Conservation (phyloP, 768 basidiomycete genomes). For the Leccinellum rugosiceps region DNA sequence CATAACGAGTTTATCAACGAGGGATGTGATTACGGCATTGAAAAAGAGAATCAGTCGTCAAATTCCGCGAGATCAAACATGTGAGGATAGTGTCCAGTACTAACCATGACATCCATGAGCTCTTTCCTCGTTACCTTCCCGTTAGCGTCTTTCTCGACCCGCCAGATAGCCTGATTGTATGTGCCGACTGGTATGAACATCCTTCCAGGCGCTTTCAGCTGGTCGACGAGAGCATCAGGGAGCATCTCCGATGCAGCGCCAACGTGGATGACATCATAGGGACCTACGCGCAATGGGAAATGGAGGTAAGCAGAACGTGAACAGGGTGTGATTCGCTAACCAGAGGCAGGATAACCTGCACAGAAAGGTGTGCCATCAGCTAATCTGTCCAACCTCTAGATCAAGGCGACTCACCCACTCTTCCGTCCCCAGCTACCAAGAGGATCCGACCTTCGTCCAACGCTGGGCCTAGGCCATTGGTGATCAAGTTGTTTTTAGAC, state of each 20-base stretch:
- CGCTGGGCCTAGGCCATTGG: constrained; percentile 58
- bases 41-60: constrained; percentile 7
- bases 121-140: constrained; percentile 62
- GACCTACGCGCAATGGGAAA: constrained; percentile 38
- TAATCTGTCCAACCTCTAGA: background rate
- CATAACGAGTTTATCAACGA: background rate
- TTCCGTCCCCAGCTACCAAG: constrained; percentile 75
- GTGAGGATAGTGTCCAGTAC: constrained; percentile 22
- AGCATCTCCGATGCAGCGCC: constrained; percentile 84
- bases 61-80: constrained; percentile 10
- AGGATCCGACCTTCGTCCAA: constrained; percentile 55
- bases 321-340: constrained; percentile 20
- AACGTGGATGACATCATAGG: constrained; percentile 87
- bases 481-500: constrained; percentile 64
- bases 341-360: constrained; percentile 35
- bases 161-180: constrained; percentile 55
- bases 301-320: background rate
- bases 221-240: constrained; percentile 70
- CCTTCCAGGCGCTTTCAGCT: constrained; percentile 69
- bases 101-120: constrained; percentile 80
- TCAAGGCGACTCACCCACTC: constrained; percentile 48
- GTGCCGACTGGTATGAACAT: constrained; percentile 94
- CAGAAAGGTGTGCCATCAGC: background rate
- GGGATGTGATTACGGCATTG: background rate
- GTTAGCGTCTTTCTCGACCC: constrained; percentile 73